Evolutionary conservation across 164 flowering plant species (phyloP), one percentile per base, ranked within the genome.

Genomic region (Annona squamosa): DNA sequence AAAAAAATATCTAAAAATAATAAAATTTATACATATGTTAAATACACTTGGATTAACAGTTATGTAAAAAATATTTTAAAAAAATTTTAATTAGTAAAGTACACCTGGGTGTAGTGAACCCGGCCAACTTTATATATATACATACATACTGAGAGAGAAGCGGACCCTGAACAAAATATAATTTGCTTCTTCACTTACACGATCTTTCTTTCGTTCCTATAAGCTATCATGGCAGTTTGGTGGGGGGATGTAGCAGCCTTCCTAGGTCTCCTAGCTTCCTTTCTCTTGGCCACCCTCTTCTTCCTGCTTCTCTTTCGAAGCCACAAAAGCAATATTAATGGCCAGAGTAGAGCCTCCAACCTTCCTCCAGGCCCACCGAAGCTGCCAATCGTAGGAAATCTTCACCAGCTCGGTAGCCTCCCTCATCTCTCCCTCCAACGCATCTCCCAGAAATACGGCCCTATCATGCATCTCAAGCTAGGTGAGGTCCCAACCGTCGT

Each of bases 341-440:
- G 5, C 68, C 63, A 48, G 72, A 80, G 12, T 64, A 78, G 71
- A 73, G 9, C 3, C 17, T 65, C 44, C 63, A 85, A 79, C 46
- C 84, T 83, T 68, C 90, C 86, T 48, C 90, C 90, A 68, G 62
- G 81, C 48, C 88, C 87, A 57, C 76, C 83, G 44, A 86, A 76
- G 72, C 78, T 89, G 1, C 94, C 94, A 3, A 75, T 90, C 37
- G 78, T 90, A 1, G 92, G 92, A 37, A 87, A 85, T 78, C 86
- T 90, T 42, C 92, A 85, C 78, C 89, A 82, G 76, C 86, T 90
- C 1, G 87, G 90, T 18, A 72, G 19, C 45, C 43, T 71, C 73
- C 89, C 90, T 3, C 93, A 87, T 66, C 72, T 75, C 47, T 78
- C 89, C 5, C 86, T 91, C 44, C 57, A 19, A 42, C n/a, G 46